phyloP scores from a whole-genome alignment of 1,284 basidiomycete species.

The Hymenochaete sp. region DNA sequence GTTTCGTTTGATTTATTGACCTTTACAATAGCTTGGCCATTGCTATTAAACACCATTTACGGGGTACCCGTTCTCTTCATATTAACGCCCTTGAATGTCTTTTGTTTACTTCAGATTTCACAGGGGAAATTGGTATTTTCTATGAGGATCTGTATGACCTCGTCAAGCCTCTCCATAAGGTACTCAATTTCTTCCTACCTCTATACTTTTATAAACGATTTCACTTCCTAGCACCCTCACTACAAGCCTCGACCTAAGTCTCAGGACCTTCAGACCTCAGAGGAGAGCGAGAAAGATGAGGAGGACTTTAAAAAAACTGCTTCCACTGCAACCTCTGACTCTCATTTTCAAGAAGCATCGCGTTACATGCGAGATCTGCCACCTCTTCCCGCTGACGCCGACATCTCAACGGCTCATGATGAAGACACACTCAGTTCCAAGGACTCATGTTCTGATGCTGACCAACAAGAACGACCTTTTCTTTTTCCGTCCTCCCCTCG shows the following conservation, averaged over 20 bases:
- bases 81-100: background rate
- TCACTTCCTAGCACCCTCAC: conserved; percentile 11
- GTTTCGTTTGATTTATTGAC: background rate
- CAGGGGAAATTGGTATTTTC: conserved; percentile 47
- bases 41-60: conserved; percentile 56
- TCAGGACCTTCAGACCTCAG: background rate
- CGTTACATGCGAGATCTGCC: background rate
- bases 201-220: background rate
- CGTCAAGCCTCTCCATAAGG: conserved; percentile 34
- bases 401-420: conserved; percentile 39
- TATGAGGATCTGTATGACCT: conserved; percentile 51
- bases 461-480: conserved; percentile 13
- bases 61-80: conserved; percentile 36
- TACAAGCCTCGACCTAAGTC: background rate
- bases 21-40: conserved; percentile 38
- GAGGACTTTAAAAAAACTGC: no score
- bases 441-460: conserved; percentile 17
- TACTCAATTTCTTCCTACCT: conserved; percentile 18
- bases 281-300: background rate
- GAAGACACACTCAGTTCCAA: conserved; percentile 40
- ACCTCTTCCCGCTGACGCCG: conserved; percentile 21
- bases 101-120: background rate
- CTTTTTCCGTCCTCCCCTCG: conserved; percentile 16
- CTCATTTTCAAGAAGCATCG: no score
- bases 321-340: no score